Base-by-base conservation (phyloP, 2,329 filamentous ascomycete genomes). In the Sporothrix protearum region DNA sequence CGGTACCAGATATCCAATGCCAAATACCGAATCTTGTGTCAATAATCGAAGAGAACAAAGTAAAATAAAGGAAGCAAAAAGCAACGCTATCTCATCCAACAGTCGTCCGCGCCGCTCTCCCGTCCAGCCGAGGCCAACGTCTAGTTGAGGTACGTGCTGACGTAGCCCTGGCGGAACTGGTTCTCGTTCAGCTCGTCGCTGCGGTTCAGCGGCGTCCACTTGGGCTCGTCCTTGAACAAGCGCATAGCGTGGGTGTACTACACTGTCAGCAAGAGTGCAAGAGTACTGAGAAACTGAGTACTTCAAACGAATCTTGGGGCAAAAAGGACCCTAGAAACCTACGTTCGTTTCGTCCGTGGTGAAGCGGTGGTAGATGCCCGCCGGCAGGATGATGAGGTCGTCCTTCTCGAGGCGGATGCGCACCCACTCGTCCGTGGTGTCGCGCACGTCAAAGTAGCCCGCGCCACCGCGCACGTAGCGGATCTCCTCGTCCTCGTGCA, bases 401-500 rank as follows among this genome's bases (percentile, higher is more conserved):
- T 90, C 85, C 83, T 96, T 96, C 80, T 92, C 92, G 71, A 99
- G 83, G 77, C 85, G 83, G 73, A 99, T 94, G 72, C 96, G 85
- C 72, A 99, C 88, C 96, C 96, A 99, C 75, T 92, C 89, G 78
- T 98, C 95, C 25, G 87, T 88, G 80, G 91, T 85, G 78, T 89
- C 91, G 66, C 96, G 85, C 2, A 99, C 94, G 81, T 99, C 96
- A 79, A 99, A 99, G 81, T 92, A 99, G 0, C 96, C 96, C 71
- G 88, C 87, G 0, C 96, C 96, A 73, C 91, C 94, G 42, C 93
- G 85, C 76, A 99, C 94, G 78, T 97, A 99, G 64, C 96, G 86
- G 76, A 99, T 99, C 86, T 99, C 96, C 83, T 99, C 96, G 76
- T 99, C 96, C 83, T 99, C 96, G 80, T 99, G 96, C 77, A 99